These are phyloP conservation scores for Fraxinus velutina DNA, from an alignment of 305 asterid genomes.

Conservation along the genomic window DNA sequence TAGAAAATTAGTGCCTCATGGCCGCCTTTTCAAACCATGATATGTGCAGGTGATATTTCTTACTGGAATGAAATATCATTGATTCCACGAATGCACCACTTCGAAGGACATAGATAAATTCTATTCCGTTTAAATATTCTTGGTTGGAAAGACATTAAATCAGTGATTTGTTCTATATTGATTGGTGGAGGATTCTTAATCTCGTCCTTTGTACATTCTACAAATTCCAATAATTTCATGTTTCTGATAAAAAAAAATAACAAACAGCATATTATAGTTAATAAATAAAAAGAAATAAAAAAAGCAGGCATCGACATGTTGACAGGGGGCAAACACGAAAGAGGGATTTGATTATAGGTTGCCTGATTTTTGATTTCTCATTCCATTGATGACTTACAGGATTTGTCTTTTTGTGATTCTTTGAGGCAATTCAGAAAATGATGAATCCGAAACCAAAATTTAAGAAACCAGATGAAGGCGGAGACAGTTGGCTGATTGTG, in stretches of 20 bases:
- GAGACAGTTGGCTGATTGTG: not conserved
- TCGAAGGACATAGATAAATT: not conserved
- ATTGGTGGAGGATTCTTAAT: not conserved
- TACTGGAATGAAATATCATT: not conserved
- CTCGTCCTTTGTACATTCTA: not conserved
- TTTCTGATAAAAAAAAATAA: not conserved
- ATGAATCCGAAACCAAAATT: not conserved
- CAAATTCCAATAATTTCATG: not conserved
- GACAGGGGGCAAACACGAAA: not conserved
- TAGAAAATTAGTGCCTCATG: not conserved
- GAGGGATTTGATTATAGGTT: not conserved
- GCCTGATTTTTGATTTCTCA: not conserved
- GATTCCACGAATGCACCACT: not conserved
- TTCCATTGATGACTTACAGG: not conserved
- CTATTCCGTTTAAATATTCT: not conserved
- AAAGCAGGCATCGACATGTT: not conserved
- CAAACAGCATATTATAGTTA: not conserved
- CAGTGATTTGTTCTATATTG: not conserved
- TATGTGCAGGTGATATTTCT: not conserved
- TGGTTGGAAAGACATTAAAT: not conserved
- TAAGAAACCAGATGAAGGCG: not conserved
- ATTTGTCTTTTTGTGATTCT: not conserved
- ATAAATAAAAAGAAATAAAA: not conserved
- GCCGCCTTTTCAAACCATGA: not conserved
- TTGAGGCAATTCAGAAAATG: not conserved